Percentiles rank a stretch among this genome's conserved stretches.
These are phyloP conservation scores for Penicillium sp. DNA, from an alignment of 2,329 filamentous ascomycete species.

Conservation along the genomic window DNA sequence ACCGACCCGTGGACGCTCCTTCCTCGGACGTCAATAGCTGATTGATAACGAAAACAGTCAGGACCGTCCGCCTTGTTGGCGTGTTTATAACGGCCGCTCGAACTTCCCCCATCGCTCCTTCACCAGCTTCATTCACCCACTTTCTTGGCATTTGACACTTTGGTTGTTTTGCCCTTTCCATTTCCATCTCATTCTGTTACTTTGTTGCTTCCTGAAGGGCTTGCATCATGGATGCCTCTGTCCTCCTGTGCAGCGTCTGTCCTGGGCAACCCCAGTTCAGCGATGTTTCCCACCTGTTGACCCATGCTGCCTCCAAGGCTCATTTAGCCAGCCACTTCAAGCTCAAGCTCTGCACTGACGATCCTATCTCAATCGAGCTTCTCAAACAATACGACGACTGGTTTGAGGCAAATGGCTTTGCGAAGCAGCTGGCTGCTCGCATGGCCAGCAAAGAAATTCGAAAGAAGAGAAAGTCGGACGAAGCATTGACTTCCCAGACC, in stretches of 20 bases:
- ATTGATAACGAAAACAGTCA: not conserved
- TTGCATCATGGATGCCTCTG: constrained; percentile 50
- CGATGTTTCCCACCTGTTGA: constrained; percentile 86
- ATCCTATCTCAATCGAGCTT: constrained; percentile 60
- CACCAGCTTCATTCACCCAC: constrained; percentile 9
- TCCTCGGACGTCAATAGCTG: not conserved
- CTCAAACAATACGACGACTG: constrained; percentile 72
- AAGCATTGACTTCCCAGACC: constrained; percentile 4
- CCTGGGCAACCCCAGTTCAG: constrained; percentile 77
- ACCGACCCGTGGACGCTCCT: not conserved
- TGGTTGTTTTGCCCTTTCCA: constrained; percentile 29
- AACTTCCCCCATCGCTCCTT: constrained; percentile 20
- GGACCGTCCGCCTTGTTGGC: not conserved
- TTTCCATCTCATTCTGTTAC: constrained; percentile 10
- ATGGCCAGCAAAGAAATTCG: constrained; percentile 73
- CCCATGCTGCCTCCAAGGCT: constrained; percentile 89
- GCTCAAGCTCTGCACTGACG: constrained; percentile 67
- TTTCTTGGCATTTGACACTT: constrained; percentile 7
- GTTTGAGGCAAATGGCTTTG: constrained; percentile 71
- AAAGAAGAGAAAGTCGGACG: constrained; percentile 47
- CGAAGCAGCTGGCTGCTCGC: constrained; percentile 71
- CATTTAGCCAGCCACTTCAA: constrained; percentile 84
- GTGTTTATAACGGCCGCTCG: not conserved
- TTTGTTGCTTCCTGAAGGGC: not conserved
- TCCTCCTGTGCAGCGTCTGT: constrained; percentile 79